A percentile compares a stretch with the other conserved stretches of the same genome.
Conservation (phyloP, 2,329 filamentous ascomycete species). For the Monilinia vaccinii-corymbosi region DNA sequence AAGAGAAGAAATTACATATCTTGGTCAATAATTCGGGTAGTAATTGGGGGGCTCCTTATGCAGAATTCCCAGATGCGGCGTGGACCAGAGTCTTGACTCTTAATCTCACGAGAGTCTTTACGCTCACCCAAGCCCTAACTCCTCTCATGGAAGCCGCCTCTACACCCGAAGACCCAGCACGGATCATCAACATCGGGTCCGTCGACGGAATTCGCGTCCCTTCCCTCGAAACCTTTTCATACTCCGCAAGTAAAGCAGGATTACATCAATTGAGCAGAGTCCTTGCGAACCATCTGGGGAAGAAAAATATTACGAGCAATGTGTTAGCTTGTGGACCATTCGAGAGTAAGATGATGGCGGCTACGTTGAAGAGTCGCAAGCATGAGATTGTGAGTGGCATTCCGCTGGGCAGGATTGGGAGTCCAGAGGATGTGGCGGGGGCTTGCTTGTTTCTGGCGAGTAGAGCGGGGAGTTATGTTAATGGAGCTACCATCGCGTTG, state of each 20-base stretch:
- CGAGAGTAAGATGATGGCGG: constrained; percentile 64
- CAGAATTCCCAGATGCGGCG: constrained; percentile 47
- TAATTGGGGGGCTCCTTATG: constrained; percentile 53
- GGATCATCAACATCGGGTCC: constrained; percentile 56
- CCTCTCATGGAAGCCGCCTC: constrained; percentile 49
- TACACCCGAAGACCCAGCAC: constrained; percentile 36
- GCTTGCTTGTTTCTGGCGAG: constrained; percentile 62
- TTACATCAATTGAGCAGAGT: constrained; percentile 56
- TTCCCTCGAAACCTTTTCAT: constrained; percentile 48
- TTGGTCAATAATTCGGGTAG: constrained; percentile 59
- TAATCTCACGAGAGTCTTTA: constrained; percentile 57
- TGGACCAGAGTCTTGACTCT: constrained; percentile 51
- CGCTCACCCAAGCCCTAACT: constrained; percentile 52
- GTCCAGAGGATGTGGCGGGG: constrained; percentile 59
- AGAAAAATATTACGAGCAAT: constrained; percentile 53
- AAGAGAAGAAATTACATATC: constrained; percentile 47
- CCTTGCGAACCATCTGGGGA: constrained; percentile 52
- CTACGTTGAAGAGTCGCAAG: constrained; percentile 51
- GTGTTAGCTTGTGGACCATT: constrained; percentile 65
- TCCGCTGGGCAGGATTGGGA: constrained; percentile 59
- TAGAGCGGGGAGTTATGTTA: constrained; percentile 56
- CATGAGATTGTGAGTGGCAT: constrained; percentile 48
- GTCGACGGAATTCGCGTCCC: constrained; percentile 56
- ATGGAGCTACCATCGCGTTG: constrained; percentile 53
- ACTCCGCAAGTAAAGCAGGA: constrained; percentile 53